Percentiles rank a stretch among this genome's conserved stretches.
Conservation (phyloP, 306 rosid species). For the Carpinus viminea region DNA sequence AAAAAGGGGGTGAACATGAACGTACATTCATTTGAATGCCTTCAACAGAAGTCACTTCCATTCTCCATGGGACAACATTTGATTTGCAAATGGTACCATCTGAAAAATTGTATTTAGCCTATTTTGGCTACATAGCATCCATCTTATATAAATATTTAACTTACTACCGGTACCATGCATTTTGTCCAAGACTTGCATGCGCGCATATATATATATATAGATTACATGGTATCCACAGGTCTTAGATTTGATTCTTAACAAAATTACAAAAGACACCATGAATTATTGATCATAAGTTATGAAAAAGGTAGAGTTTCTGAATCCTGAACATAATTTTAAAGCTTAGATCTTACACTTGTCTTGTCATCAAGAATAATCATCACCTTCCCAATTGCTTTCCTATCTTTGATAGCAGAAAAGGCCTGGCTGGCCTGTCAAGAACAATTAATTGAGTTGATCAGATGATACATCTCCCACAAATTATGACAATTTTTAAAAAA, state of each 20-base stretch:
- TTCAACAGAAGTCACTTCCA: background rate
- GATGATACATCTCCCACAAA: conserved; percentile 19
- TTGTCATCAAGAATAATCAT: conserved; percentile 65
- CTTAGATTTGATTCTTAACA: background rate
- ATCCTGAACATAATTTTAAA: conserved; percentile 33
- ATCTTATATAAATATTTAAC: background rate
- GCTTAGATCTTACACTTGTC: conserved; percentile 55
- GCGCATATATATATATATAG: no score
- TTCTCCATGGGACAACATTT: background rate
- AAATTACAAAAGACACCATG: background rate
- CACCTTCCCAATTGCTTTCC: conserved; percentile 91
- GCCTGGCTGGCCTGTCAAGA: conserved; percentile 80
- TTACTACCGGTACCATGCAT: background rate
- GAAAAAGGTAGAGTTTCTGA: background rate
- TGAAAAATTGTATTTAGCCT: background rate
- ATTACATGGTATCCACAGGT: background rate
- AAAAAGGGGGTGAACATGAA: background rate
- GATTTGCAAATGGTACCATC: background rate
- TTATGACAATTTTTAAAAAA: background rate
- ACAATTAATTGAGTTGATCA: conserved; percentile 18
- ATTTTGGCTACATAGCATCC: background rate
- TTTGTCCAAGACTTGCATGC: background rate
- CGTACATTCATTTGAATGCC: background rate
- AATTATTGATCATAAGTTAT: background rate
- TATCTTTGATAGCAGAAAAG: conserved; percentile 74